phyloP scores from a whole-genome alignment of 345 rosid genomes.

The Sapria himalayana region DNA sequence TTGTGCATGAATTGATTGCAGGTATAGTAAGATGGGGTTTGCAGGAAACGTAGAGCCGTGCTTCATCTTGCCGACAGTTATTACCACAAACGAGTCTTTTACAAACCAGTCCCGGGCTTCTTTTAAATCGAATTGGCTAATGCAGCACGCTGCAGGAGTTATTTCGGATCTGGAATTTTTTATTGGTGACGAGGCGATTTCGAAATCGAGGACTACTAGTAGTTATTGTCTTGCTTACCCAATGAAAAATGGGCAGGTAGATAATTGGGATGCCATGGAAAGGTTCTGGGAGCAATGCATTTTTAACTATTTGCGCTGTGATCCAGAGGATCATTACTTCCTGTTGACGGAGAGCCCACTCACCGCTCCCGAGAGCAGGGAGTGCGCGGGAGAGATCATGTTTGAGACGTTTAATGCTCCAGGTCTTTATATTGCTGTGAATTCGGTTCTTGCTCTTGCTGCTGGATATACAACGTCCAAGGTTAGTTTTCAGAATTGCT shows the following conservation, averaged over 20 bases:
- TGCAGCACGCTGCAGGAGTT: conserved; percentile 87
- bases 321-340: conserved; percentile 97
- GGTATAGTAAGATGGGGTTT: conserved; percentile 90
- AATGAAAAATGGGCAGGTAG: conserved; percentile 71
- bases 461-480: conserved; percentile 92
- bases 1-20: conserved; percentile 10
- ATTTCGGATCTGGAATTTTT: conserved; percentile 94
- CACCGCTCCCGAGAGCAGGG: conserved; percentile 87
- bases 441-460: conserved; percentile 93
- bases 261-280: conserved; percentile 97
- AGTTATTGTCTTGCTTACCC: conserved; percentile 64
- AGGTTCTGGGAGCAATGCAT: conserved; percentile 96
- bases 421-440: conserved; percentile 88
- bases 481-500: conserved; percentile 21
- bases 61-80: conserved; percentile 77
- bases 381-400: conserved; percentile 87
- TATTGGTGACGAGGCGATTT: conserved; percentile 68
- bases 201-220: conserved; percentile 57
- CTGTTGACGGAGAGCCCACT: conserved; percentile 92
- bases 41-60: conserved; percentile 98
- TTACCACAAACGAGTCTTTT: conserved; percentile 75
- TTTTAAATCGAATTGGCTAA: conserved; percentile 48
- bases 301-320: conserved; percentile 77
- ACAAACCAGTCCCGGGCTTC: conserved; percentile 47
- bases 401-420: conserved; percentile 92